These are phyloP conservation scores for Phaeosphaeriaceae sp. DNA, from an alignment of 2,329 filamentous ascomycete genomes.

Conservation along the genomic window DNA sequence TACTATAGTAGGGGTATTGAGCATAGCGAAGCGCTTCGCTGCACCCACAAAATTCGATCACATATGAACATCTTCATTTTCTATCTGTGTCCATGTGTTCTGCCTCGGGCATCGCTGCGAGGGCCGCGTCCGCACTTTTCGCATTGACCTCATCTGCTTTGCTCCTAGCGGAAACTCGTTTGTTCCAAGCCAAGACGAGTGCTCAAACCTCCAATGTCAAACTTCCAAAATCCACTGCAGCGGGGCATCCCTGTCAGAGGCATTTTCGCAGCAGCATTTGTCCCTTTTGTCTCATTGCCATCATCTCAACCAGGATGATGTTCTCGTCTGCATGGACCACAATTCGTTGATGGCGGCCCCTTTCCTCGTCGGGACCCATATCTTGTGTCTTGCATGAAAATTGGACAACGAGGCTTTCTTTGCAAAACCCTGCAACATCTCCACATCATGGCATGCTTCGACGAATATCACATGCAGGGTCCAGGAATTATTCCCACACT, in stretches of 20 bases:
- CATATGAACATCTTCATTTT: constrained; percentile 14
- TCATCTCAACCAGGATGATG: neutral
- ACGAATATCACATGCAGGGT: neutral
- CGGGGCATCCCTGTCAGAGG: neutral
- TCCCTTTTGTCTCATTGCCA: neutral
- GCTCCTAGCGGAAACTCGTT: neutral
- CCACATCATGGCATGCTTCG: neutral
- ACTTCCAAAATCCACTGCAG: neutral
- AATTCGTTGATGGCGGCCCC: neutral
- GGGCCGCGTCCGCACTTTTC: constrained; percentile 5
- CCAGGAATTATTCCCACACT: neutral
- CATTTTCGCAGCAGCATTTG: neutral
- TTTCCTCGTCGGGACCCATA: neutral
- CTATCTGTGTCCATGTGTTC: constrained; percentile 15
- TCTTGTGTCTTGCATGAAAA: neutral
- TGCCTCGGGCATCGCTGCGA: constrained; percentile 10
- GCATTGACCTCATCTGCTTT: constrained; percentile 27
- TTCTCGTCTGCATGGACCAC: neutral
- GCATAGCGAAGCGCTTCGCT: constrained; percentile 31
- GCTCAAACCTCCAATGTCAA: neutral
- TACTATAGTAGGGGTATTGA: constrained; percentile 37
- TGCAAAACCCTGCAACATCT: neutral
- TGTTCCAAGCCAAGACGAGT: neutral
- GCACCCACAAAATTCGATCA: constrained; percentile 30
- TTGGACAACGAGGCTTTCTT: neutral